Conservation (phyloP, 768 basidiomycete genomes). For the Podaxis sp. region DNA sequence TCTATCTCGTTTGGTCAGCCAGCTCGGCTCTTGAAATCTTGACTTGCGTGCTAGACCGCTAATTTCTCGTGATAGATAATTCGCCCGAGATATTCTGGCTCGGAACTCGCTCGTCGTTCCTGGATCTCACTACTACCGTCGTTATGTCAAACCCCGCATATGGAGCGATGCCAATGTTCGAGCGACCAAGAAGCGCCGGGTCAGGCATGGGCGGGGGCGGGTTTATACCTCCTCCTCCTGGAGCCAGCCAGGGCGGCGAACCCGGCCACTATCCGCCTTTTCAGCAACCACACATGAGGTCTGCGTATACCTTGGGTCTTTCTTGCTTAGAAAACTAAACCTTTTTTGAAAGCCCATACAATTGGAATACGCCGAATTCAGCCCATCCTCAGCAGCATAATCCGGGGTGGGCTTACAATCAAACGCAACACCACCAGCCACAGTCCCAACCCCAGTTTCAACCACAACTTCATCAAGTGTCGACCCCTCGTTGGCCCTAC, state of each 20-base stretch:
- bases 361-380: background rate
- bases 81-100: background rate
- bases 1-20: background rate
- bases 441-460: background rate
- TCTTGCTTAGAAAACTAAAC: background rate
- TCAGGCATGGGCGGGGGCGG: background rate
- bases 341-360: background rate
- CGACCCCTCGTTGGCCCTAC: conserved; percentile 6
- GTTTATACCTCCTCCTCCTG: conserved; percentile 33
- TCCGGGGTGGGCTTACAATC: background rate
- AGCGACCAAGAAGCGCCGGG: background rate
- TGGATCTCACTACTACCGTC: background rate
- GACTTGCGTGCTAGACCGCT: background rate
- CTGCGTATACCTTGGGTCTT: conserved; percentile 1
- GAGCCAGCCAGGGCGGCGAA: conserved; percentile 30
- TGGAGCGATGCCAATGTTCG: conserved; percentile 2
- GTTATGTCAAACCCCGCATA: conserved; percentile 9
- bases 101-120: background rate
- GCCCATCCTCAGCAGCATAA: background rate
- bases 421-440: background rate
- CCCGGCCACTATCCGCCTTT: conserved; percentile 17
- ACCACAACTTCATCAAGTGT: background rate
- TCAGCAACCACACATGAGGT: conserved; percentile 17
- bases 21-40: background rate
- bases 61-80: background rate